Base-by-base conservation (phyloP, 495 filamentous ascomycete species). In the Aspergillus sclerotiicarbonarius region DNA sequence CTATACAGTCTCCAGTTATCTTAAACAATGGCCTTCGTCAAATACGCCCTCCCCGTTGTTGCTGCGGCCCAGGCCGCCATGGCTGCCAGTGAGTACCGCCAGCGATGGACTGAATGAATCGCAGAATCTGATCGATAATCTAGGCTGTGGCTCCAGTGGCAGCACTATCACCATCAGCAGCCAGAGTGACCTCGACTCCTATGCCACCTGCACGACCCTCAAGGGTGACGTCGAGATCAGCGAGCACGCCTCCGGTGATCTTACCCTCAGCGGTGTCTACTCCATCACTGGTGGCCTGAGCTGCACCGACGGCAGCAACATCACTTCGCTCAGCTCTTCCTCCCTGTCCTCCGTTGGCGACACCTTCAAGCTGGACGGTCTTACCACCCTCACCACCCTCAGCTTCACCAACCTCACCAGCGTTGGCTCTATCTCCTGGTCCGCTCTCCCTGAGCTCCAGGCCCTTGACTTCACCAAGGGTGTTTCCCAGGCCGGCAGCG, bases 41-140 rank as follows among this genome's bases (percentile, higher is more conserved):
- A 86, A 68, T 80, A 91, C 75, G 70, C 91, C 59, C 80, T 95
- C 65, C 87, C 90, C 70, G 82, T 84, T 44, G 74, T 92, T 73
- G 91, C 88, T 61, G 77, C 86, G 61, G 77, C 79, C 67, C 78
- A 86, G 65, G 70, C 80, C 51, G 87, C 77, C 51, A 73, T 86
- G 61, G 92, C 91, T 90, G 58, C 58, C 54, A 57, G 69, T 69
- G 51, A 68, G 67, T 64, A 10, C 16, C 39, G 15, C 20, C 25
- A 3, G 10, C 16, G 35, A 12, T 19, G 45, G 20, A 21, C 6
- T 41, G 19, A 0, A 51, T 8, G 20, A 31, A 13, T 16, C 25
- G 8, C 47, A 32, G 4, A 6, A 31, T 44, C 58, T 67, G 19
- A 64, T 53, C 29, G 29, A 48, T 25, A 20, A 16, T 32, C 8